Evolutionary conservation across 352 stramenopile genomes (phyloP).

Genomic region (Elongisporangium prolatum): DNA sequence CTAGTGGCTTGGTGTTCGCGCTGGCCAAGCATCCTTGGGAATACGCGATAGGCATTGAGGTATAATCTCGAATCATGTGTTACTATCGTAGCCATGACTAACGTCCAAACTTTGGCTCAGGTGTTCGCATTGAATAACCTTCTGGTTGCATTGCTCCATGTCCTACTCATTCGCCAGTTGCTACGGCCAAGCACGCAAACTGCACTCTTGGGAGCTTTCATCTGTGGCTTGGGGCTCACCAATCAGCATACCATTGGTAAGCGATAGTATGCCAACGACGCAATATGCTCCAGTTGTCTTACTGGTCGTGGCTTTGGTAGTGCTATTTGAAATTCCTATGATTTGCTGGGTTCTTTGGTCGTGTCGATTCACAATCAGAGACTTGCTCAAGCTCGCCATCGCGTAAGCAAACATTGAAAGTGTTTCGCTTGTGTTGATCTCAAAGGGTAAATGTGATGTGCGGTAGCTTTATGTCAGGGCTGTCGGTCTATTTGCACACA

Average conservation of each 20-base stretch:
- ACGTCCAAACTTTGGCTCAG: constrained; percentile 24
- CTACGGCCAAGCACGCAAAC: constrained; percentile 10
- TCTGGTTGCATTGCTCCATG: constrained; percentile 70
- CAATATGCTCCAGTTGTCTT: constrained; percentile 2
- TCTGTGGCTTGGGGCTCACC: constrained; percentile 85
- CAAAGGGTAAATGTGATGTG: not conserved
- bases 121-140: constrained; percentile 95
- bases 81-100: not conserved
- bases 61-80: not conserved
- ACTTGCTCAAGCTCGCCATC: constrained; percentile 14
- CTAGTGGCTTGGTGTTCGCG: constrained; percentile 47
- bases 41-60: constrained; percentile 73
- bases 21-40: constrained; percentile 89
- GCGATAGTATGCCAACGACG: not conserved
- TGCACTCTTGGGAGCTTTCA: constrained; percentile 58
- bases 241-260: constrained; percentile 92
- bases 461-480: constrained; percentile 24
- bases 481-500: constrained; percentile 28
- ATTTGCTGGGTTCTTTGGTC: constrained; percentile 49
- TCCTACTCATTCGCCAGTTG: constrained; percentile 39
- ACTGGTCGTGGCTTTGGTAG: constrained; percentile 8
- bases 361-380: constrained; percentile 10
- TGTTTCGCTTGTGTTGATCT: constrained; percentile 4
- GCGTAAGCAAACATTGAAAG: constrained; percentile 21
- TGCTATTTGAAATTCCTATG: constrained; percentile 87